A percentile compares a stretch with the other conserved stretches of the same genome.
phyloP scores from a whole-genome alignment of 495 filamentous ascomycete genomes.

The Lophium mytilinum region DNA sequence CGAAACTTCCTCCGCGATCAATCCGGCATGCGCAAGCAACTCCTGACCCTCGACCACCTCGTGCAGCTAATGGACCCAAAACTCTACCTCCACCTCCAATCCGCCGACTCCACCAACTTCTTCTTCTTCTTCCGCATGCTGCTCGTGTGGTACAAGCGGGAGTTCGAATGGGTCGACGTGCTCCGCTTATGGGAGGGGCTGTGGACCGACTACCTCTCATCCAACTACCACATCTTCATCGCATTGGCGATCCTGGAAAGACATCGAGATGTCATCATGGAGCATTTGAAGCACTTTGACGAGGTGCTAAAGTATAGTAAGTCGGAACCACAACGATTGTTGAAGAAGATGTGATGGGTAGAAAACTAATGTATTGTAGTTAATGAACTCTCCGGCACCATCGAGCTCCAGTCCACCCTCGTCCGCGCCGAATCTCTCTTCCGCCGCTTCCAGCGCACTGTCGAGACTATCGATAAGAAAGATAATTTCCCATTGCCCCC shows the following conservation, averaged over 20 bases:
- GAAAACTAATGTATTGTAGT: slow-evolving; percentile 47
- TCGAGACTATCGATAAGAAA: slow-evolving; percentile 83
- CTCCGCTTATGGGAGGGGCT: slow-evolving; percentile 85
- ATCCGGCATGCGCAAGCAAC: slow-evolving; percentile 86
- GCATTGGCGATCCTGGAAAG: slow-evolving; percentile 93
- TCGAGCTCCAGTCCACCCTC: slow-evolving; percentile 77
- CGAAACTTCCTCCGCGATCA: slow-evolving; percentile 96
- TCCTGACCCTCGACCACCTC: slow-evolving; percentile 83
- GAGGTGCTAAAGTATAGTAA: slow-evolving; percentile 93
- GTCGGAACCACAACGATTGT: no score
- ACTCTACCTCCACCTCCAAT: slow-evolving; percentile 82
- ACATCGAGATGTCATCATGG: slow-evolving; percentile 89
- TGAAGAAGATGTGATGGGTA: no score
- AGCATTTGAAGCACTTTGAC: slow-evolving; percentile 88
- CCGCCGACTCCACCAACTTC: slow-evolving; percentile 91
- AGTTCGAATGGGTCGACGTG: slow-evolving; percentile 83
- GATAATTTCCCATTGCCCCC: slow-evolving; percentile 68
- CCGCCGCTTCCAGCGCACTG: slow-evolving; percentile 72
- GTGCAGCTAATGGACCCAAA: slow-evolving; percentile 95
- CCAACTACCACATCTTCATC: slow-evolving; percentile 89
- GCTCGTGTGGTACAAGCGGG: slow-evolving; percentile 96
- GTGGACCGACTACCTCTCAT: slow-evolving; percentile 87
- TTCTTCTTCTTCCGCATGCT: slow-evolving; percentile 99
- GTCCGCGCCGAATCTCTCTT: slow-evolving; percentile 84
- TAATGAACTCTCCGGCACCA: slow-evolving; percentile 89